phyloP scores from a whole-genome alignment of 257 asterid species.

The Hygrophila difformis region DNA sequence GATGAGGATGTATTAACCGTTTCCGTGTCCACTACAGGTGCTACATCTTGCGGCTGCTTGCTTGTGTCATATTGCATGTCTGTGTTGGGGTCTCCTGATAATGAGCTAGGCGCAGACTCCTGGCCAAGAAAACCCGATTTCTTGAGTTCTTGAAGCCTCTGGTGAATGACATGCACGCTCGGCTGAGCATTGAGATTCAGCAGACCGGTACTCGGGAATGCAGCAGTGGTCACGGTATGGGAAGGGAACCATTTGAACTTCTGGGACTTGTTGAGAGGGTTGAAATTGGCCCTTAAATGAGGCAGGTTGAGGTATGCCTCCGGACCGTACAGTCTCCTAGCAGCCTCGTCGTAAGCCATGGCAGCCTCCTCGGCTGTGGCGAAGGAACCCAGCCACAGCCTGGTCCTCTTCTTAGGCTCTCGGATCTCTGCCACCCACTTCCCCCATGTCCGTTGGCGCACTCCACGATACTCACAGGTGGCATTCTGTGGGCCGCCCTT shows the following conservation, averaged over 20 bases:
- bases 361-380: slow-evolving; percentile 93
- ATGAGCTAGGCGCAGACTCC: slow-evolving; percentile 42
- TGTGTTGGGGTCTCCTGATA: slow-evolving; percentile 31
- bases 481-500: slow-evolving; percentile 93
- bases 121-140: slow-evolving; percentile 39
- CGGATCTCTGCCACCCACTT: slow-evolving; percentile 91
- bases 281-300: slow-evolving; percentile 63
- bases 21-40: too few species aligned
- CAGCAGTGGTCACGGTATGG: slow-evolving; percentile 25
- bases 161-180: slow-evolving; percentile 82
- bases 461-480: slow-evolving; percentile 77
- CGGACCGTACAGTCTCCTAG: slow-evolving; percentile 76
- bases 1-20: slow-evolving; percentile 29
- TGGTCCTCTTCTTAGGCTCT: slow-evolving; percentile 75
- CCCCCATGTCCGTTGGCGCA: slow-evolving; percentile 87
- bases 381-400: slow-evolving; percentile 87
- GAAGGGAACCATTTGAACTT: slow-evolving; percentile 93
- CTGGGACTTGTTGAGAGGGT: slow-evolving; percentile 72
- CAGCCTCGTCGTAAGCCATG: slow-evolving; percentile 94
- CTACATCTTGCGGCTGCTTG: slow-evolving; percentile 20
- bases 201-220: slow-evolving; percentile 55
- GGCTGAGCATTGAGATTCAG: slow-evolving; percentile 84
- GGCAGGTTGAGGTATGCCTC: slow-evolving; percentile 91
- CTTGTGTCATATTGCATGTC: slow-evolving; percentile 17
- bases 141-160: slow-evolving; percentile 83